Evolutionary conservation across 2,329 filamentous ascomycete species (phyloP).

Genomic region (Setomelanomma holmii): DNA sequence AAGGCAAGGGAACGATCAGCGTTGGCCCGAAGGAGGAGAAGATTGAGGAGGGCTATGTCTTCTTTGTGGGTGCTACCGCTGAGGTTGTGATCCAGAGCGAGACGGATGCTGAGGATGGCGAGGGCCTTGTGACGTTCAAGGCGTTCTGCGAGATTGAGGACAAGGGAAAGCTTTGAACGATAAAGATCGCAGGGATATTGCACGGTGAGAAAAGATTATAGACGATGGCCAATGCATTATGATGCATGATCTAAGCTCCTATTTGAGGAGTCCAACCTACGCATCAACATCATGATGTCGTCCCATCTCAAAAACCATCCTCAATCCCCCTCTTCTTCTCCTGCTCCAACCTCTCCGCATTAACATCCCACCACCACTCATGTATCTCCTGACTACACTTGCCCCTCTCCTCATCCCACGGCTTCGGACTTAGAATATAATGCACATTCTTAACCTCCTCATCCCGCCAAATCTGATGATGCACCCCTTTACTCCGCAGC

Average conservation of each 20-base stretch:
- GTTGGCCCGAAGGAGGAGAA: slow-evolving; percentile 83
- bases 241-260: background rate
- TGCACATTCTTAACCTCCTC: slow-evolving; percentile 68
- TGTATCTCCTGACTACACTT: slow-evolving; percentile 57
- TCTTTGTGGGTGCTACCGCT: slow-evolving; percentile 81
- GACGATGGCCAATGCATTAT: background rate
- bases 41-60: slow-evolving; percentile 60
- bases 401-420: slow-evolving; percentile 64
- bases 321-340: slow-evolving; percentile 58
- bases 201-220: background rate
- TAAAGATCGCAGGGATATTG: background rate
- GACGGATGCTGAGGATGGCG: slow-evolving; percentile 55
- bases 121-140: slow-evolving; percentile 86
- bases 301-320: slow-evolving; percentile 58
- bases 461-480: slow-evolving; percentile 67
- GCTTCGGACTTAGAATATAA: slow-evolving; percentile 68
- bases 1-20: slow-evolving; percentile 80
- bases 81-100: slow-evolving; percentile 78
- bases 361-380: slow-evolving; percentile 65
- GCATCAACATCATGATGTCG: no score
- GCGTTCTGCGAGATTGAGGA: slow-evolving; percentile 82
- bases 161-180: slow-evolving; percentile 36
- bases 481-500: slow-evolving; percentile 62
- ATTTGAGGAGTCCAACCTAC: no score
- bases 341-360: slow-evolving; percentile 55